phyloP scores from a whole-genome alignment of 768 basidiomycete genomes.

The Tricholoma terreum region DNA sequence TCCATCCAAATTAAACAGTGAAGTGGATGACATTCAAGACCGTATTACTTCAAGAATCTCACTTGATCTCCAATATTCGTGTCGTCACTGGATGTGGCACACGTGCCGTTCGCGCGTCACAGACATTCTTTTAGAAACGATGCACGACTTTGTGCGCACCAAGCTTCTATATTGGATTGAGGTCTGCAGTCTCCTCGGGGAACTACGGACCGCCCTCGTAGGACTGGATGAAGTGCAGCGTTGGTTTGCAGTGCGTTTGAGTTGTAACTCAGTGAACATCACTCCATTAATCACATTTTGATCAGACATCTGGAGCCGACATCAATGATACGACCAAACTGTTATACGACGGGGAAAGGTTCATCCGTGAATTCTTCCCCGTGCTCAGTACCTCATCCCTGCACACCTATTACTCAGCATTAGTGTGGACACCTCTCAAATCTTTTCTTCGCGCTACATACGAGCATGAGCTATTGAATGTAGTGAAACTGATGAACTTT shows the following conservation, averaged over 20 bases:
- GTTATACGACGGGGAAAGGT: neutral
- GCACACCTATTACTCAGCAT: neutral
- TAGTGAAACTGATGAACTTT: neutral
- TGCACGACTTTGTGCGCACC: neutral
- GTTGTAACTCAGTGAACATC: no score
- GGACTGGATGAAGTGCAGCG: no score
- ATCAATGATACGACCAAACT: neutral
- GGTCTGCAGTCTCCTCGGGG: neutral
- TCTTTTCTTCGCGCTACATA: neutral
- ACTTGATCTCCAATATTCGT: neutral
- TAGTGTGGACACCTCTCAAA: neutral
- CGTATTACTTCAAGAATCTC: neutral
- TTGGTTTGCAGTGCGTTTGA: neutral
- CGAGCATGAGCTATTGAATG: neutral
- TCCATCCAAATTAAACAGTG: no score
- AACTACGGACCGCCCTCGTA: neutral
- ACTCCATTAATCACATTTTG: no score
- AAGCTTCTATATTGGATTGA: neutral
- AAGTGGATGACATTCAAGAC: no score
- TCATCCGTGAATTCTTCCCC: no score
- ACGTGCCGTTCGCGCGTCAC: neutral
- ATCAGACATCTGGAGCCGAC: neutral
- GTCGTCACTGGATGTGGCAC: neutral
- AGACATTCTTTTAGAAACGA: neutral
- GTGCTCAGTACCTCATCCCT: neutral